Evolutionary conservation across 1,284 basidiomycete genomes (phyloP), one percentile per base, ranked within the genome.

Genomic region (Vanrija pseudolonga): DNA sequence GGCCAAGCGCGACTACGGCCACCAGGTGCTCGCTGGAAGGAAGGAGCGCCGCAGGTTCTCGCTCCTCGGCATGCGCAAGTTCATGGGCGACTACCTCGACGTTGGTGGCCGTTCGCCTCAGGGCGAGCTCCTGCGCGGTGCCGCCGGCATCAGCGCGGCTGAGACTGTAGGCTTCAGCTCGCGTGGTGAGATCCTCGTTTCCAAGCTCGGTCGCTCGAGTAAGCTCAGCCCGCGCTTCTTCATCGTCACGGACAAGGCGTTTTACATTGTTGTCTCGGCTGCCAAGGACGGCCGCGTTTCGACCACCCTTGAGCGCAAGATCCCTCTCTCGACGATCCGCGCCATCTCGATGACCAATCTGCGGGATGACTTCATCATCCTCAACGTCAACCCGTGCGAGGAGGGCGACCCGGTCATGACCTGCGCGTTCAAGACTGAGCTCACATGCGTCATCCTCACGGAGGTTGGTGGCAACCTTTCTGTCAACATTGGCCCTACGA

Each of bases 11-110:
- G 94, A 98, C 64, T 91, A 96, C 63, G 93, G 95, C 0, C 94
- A 98, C 73, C 85, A 95, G 69, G 81, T 98, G 15, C 82, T 98
- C 4, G 93, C 85, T 6, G 85, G 88, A 3, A 82, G 94, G 62
- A 99, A 98, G 78, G 96, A 99, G 78, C 83, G 96, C 41, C 81
- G 96, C 55, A 81, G 95, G 40, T 98, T 90, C 78, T 94, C 90
- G 82, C 79, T 98, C 62, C 81, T 98, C 57, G 90, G 95, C 53
- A 94, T 93, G 80, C 84, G 96, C 50, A 86, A 92, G 58, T 99
- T 96, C 74, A 85, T 90, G 83, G 96, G 96, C 17, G 96, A 99
- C 76, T 99, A 99, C 75, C 83, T 99, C 39, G 89, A 94, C 69
- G 79, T 98, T 37, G 91, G 89, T 48, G 87, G 87, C 3, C 84